These are phyloP conservation scores for Stephania japonica DNA, from an alignment of 164 flowering plant species.

Conservation along the genomic window DNA sequence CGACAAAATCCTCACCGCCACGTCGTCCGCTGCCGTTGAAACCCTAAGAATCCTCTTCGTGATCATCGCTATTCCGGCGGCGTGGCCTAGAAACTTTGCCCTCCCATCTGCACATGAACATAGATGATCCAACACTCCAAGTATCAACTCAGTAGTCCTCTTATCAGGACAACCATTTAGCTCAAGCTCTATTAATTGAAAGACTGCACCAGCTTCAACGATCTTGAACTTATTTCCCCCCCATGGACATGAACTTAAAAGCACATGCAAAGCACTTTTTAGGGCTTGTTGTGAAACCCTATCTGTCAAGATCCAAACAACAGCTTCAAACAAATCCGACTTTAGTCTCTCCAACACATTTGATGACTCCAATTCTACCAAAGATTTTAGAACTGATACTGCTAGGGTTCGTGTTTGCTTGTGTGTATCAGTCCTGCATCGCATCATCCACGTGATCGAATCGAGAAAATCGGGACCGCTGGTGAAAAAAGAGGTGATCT, in stretches of 20 bases:
- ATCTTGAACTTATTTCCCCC: constrained; percentile 44
- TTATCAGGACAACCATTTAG: constrained; percentile 22
- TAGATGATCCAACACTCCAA: constrained; percentile 35
- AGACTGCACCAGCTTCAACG: constrained; percentile 46
- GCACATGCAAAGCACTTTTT: constrained; percentile 36
- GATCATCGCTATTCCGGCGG: constrained; percentile 40
- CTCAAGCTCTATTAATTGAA: constrained; percentile 52
- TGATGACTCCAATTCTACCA: constrained; percentile 22
- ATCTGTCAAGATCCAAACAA: constrained; percentile 22
- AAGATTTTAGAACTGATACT: constrained; percentile 26
- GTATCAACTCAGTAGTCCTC: constrained; percentile 34
- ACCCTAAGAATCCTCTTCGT: constrained; percentile 41
- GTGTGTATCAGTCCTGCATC: not conserved
- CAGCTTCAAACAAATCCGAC: constrained; percentile 34
- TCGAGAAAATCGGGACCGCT: constrained; percentile 25
- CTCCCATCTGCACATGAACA: constrained; percentile 57
- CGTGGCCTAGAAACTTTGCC: constrained; percentile 37
- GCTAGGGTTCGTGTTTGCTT: constrained; percentile 25
- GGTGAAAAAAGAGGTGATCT: constrained; percentile 6
- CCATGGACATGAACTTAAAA: constrained; percentile 33
- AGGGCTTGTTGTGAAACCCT: constrained; percentile 22
- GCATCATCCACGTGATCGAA: constrained; percentile 38
- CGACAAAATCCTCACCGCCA: constrained; percentile 29
- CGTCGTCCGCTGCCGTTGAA: constrained; percentile 33
- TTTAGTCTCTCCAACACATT: constrained; percentile 27